Evolutionary conservation across 148 eudicot species (phyloP), one percentile per base, ranked within the genome.

Genomic region (Silene latifolia): DNA sequence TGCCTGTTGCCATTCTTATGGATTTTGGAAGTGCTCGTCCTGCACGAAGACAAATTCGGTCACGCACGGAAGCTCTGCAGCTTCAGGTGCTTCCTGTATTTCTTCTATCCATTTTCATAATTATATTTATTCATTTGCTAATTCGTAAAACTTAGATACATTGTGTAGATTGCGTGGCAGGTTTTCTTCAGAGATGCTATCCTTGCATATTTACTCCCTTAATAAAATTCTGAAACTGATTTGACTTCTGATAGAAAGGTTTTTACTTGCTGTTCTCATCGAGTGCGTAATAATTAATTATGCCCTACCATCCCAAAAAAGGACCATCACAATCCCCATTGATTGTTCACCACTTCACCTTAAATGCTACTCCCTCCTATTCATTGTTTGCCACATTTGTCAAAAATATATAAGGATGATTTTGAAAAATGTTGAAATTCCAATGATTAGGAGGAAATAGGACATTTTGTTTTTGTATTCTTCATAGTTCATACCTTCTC

Each of bases 21-120:
- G 98, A 95, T 79, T 95, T 95, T 73, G 96, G 97, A 74, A 90
- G 96, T 85, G 89, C 98, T 58, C 91, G 97, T 72, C 97, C 98
- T 60, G 97, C 98, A 60, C 86, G 92, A 77, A 89, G 77, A 84
- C 91, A 95, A 80, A 92, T 95, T 51, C 92, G 91, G 29, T 85
- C 93, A 32, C 96, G 97, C 69, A 67, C 96, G 42, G 97, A 95
- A 78, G 98, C 97, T 72, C 73, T 92, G 67, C 96, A 87, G 74
- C 82, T 94, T 82, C 97, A 94, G 97, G 98, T 92, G 24, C 63
- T 76, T 19, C 53, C n/a, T 54, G 8, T 61, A 63, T 73, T 58
- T 17, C 14, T 25, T 8, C 24, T 27, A 29, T 54, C 32, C 29
- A 17, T 9, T 54, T 63, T 32, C 14, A 1, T 44, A 21, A 2